Base-by-base conservation (phyloP, 805 yeast species). In the Lipomyces lipofer region DNA sequence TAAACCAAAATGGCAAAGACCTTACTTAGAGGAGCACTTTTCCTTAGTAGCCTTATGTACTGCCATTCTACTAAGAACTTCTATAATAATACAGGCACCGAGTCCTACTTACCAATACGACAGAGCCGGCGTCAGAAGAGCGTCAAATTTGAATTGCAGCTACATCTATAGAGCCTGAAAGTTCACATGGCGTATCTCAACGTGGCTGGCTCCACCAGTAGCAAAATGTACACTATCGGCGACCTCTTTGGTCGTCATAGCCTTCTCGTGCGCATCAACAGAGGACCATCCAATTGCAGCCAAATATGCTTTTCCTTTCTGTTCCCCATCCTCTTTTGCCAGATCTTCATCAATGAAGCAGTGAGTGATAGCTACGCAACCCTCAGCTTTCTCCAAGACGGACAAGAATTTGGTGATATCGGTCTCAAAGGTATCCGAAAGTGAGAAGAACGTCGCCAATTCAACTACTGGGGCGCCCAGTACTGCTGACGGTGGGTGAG, bases 231-330 rank as follows among this genome's bases (percentile, higher is more conserved):
- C 24, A 15, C 22, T 35, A 35, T 35, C 40, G 12, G 40, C 40
- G 40, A 35, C 13, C 2, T 35, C 40, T 24, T 17, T 17, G 40
- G 40, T 35, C 40, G 13, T 17, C 40, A 35, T 35, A 15, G 40
- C 40, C 40, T 17, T 35, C 40, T 1, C 40, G 13, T 35, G 40
- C 1, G 40, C 40, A 35, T 3, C 40, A 35, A 35, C 22, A 35
- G 40, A 35, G 1, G 40, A 35, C 40, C 40, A 35, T 35, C 40
- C 40, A 35, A 35, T 35, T 35, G 40, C 40, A 17, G 40, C 22
- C 40, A 35, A 24, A 17, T 35, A 35, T 35, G 40, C 40, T 2
- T 35, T 35, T 35, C 24, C 40, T 17, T 35, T 35, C 22, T 35
- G 24, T 35, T 35, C 40, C 40, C 40, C 40, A 17, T 15, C 40